A percentile compares a stretch with the other conserved stretches of the same genome.
phyloP scores from a whole-genome alignment of 176 grass and related monocot genomes.

The bread wheat (Triticum aestivum) region IWGSC_CS_RefSeq_v2.1 NC_057812.1:612448602-612449101 shows the following conservation, averaged over 20 bases:
- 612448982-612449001: slow-evolving; percentile 99
- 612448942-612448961: neutral
- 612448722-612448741: slow-evolving; percentile 4
- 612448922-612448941: neutral
- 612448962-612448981: slow-evolving; percentile 64
- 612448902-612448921: neutral
- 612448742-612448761: neutral
- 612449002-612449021: slow-evolving; percentile 76
- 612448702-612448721: slow-evolving; percentile 68
- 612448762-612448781: neutral
- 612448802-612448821: neutral
- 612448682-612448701: slow-evolving; percentile 68
- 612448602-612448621: neutral
- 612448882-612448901: neutral
- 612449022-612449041: slow-evolving; percentile 73
- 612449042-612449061: slow-evolving; percentile 71
- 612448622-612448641: neutral
- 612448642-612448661: slow-evolving; percentile 99
- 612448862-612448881: neutral
- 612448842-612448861: neutral
- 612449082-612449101: slow-evolving; percentile 71
- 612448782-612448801: neutral
- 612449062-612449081: slow-evolving; percentile 75
- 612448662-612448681: slow-evolving; percentile 85
- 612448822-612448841: neutral